These are phyloP conservation scores for Paxillus rubicundulus DNA, from an alignment of 768 basidiomycete genomes.

Conservation along the genomic window DNA sequence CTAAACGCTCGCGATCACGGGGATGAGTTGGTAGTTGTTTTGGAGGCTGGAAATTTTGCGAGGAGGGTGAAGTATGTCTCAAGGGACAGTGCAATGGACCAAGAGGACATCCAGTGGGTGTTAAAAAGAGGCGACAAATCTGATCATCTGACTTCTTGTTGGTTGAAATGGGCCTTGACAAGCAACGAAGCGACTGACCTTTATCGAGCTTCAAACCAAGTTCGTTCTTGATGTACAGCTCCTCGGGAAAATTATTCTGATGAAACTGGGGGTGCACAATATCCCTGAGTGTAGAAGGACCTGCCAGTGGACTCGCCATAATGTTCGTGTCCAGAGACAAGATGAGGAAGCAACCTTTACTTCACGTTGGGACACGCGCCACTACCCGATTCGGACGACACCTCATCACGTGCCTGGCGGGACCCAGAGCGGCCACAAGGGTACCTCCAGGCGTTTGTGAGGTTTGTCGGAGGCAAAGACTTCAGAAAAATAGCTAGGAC, in stretches of 20 bases:
- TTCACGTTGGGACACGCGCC: too few species aligned
- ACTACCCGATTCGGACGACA: too few species aligned
- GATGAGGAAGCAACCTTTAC: too few species aligned
- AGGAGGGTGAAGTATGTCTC: constrained; percentile 86
- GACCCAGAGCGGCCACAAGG: too few species aligned
- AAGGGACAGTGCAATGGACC: constrained; percentile 90
- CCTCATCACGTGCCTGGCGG: too few species aligned
- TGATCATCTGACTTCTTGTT: constrained; percentile 67
- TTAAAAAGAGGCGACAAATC: constrained; percentile 84
- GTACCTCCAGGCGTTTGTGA: too few species aligned
- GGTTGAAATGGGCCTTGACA: neutral
- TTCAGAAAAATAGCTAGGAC: too few species aligned
- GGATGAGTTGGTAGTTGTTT: constrained; percentile 81
- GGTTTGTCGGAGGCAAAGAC: too few species aligned
- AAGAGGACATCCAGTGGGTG: constrained; percentile 83
- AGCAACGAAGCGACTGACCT: constrained; percentile 43
- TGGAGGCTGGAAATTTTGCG: constrained; percentile 86
- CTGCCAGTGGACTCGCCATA: constrained; percentile 51
- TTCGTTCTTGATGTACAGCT: constrained; percentile 77
- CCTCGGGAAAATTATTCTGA: constrained; percentile 85
- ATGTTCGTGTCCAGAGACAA: constrained; percentile 26
- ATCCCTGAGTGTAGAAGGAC: constrained; percentile 60
- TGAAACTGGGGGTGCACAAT: constrained; percentile 89
- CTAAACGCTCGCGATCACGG: constrained; percentile 75
- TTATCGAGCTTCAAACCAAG: constrained; percentile 88